Evolutionary conservation across 2,329 filamentous ascomycete species (phyloP), one percentile per base, ranked within the genome.

Genomic region (Aspergillus sp.): DNA sequence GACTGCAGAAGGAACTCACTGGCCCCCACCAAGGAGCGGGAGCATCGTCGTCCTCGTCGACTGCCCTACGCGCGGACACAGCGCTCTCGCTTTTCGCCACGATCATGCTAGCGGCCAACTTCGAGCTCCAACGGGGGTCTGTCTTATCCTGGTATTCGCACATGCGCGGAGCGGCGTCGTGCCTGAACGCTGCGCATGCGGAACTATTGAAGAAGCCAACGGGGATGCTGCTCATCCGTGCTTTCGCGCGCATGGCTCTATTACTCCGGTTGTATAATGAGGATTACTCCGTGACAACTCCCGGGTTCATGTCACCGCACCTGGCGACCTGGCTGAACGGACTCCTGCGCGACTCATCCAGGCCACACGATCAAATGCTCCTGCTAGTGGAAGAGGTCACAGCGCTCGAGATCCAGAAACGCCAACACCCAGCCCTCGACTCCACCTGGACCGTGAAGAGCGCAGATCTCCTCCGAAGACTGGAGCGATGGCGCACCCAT

Each of bases 211-310:
- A 49, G 26, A 49, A 33, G 28, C 12, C 42, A 3, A 41, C 44
- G 19, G 51, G 51, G 10, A 51, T 51, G 39, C 29, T 46, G 29
- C 38, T 53, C 12, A 43, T 46, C 7, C 45, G 42, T 29, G 47
- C 51, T 4, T 53, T 53, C 38, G 44, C 51, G 7, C 41, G 51
- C 9, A 53, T 53, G 51, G 47, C 51, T 6, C 49, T 53, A 12
- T 40, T 53, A 4, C 29, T 53, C 7, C 49, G 49, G 26, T 34
- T 53, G 29, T 50, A 53, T 26, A 53, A 53, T 35, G 42, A 48
- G 35, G 36, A 50, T 4, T 49, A 47, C 35, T 46, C 50, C 6
- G 51, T 53, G 5, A 53, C 51, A 6, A 47, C 44, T 3, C 33
- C 44, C 35, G 36, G 44, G 9, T 42, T 40, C 12, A 52, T 53